A percentile compares a stretch with the other conserved stretches of the same genome.
These are phyloP conservation scores for Corinectria fuckeliana DNA, from an alignment of 2,329 filamentous ascomycete species.

Conservation along the genomic window DNA sequence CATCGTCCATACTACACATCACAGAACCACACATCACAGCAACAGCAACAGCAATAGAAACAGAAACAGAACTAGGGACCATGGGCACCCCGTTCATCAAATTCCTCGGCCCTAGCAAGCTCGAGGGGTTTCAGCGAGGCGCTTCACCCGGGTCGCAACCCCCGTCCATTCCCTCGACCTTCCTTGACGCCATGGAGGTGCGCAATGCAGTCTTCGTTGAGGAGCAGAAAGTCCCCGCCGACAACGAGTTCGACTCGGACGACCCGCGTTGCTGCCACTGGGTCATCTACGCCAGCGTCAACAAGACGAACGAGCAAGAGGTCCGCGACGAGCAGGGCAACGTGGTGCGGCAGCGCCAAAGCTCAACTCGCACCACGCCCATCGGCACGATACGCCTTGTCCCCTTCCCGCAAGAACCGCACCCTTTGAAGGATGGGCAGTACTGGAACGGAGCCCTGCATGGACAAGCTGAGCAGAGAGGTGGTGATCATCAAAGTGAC, in stretches of 20 bases:
- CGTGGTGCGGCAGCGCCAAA: slow-evolving; percentile 50
- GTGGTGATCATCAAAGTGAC: slow-evolving; percentile 8
- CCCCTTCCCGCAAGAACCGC: slow-evolving; percentile 76
- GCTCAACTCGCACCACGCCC: slow-evolving; percentile 54
- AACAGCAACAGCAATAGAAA: too few relatives aligned
- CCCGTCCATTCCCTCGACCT: slow-evolving; percentile 56
- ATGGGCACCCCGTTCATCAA: slow-evolving; percentile 60
- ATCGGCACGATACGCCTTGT: slow-evolving; percentile 82
- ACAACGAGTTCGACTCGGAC: slow-evolving; percentile 81
- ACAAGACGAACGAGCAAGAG: slow-evolving; percentile 52
- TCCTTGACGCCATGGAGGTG: slow-evolving; percentile 69
- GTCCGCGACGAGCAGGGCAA: slow-evolving; percentile 51
- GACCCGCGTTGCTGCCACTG: slow-evolving; percentile 84
- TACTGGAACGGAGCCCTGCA: slow-evolving; percentile 55
- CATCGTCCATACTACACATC: neutral
- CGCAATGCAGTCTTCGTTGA: slow-evolving; percentile 66
- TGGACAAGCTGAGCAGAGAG: slow-evolving; percentile 23
- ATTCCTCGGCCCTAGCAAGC: slow-evolving; percentile 55
- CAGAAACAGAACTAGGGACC: slow-evolving; percentile 16
- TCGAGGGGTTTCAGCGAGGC: slow-evolving; percentile 54
- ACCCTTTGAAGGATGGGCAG: slow-evolving; percentile 59
- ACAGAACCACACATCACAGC: neutral
- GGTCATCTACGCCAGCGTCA: slow-evolving; percentile 78
- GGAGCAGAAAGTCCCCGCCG: slow-evolving; percentile 64
- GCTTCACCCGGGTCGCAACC: slow-evolving; percentile 52